phyloP scores from a whole-genome alignment of 257 asterid species.

The Solanum virginianum region DNA sequence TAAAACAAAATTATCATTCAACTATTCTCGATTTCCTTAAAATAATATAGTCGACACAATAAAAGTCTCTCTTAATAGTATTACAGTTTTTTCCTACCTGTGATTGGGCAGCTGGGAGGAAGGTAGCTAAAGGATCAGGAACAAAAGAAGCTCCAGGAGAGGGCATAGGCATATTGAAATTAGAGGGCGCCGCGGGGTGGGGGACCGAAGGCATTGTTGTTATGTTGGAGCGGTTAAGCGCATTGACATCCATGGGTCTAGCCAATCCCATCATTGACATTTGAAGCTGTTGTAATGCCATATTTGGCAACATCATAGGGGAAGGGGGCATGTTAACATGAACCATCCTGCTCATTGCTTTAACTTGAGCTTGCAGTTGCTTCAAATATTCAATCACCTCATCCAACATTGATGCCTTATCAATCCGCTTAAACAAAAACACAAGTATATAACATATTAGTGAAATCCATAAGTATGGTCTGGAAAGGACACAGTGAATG shows the following conservation, averaged over 20 bases:
- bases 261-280: conserved; percentile 54
- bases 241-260: conserved; percentile 40
- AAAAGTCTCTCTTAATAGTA: too few relatives aligned
- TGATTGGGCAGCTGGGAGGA: conserved; percentile 33
- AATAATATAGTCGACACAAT: too few relatives aligned
- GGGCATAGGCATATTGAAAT: conserved; percentile 17
- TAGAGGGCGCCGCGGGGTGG: conserved; percentile 2
- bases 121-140: conserved; percentile 37
- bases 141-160: conserved; percentile 9
- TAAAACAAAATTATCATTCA: background rate
- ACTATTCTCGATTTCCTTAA: too few relatives aligned
- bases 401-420: conserved; percentile 72
- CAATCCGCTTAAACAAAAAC: conserved; percentile 27
- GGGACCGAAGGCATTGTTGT: conserved; percentile 8
- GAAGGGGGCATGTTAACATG: conserved; percentile 17
- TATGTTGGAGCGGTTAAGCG: conserved; percentile 21
- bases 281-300: conserved; percentile 38
- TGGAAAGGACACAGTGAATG: too few relatives aligned
- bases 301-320: conserved; percentile 35
- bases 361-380: conserved; percentile 58
- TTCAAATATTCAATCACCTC: conserved; percentile 72
- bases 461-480: too few relatives aligned
- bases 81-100: conserved; percentile 2
- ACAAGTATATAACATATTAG: background rate
- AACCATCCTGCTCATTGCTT: conserved; percentile 51